A percentile compares a stretch with the other conserved stretches of the same genome.
Evolutionary conservation across 805 yeast genomes (phyloP).

Genomic region (Yamadazyma endophytica): DNA sequence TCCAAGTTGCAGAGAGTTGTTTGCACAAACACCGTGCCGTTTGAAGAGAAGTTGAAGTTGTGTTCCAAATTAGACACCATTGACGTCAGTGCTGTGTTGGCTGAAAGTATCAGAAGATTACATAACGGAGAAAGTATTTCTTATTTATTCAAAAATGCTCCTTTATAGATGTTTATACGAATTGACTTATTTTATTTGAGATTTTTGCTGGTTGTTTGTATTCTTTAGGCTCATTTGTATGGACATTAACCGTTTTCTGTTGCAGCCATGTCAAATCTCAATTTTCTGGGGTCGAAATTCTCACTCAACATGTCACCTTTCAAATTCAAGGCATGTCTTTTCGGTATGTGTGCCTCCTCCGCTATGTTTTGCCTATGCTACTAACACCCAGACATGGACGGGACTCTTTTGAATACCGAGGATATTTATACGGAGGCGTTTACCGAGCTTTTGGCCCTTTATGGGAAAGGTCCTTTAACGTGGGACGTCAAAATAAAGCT

Average conservation of each 20-base stretch:
- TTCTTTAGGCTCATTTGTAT: too few species aligned
- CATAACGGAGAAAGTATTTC: slow-evolving; percentile 97
- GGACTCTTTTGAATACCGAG: slow-evolving; percentile 87
- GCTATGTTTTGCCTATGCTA: slow-evolving; percentile 1
- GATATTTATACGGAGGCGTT: slow-evolving; percentile 82
- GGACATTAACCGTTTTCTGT: too few species aligned
- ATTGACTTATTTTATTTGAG: too few species aligned
- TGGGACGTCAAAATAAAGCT: slow-evolving; percentile 87
- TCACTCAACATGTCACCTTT: too few species aligned
- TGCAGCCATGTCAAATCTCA: too few species aligned
- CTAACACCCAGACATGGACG: slow-evolving; percentile 76
- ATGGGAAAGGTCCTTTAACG: slow-evolving; percentile 74
- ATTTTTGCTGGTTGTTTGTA: too few species aligned
- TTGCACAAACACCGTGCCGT: slow-evolving; percentile 92
- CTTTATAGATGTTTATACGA: too few species aligned
- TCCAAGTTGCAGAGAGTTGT: slow-evolving; percentile 70
- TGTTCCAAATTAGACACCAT: slow-evolving; percentile 74
- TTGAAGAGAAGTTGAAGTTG: slow-evolving; percentile 52
- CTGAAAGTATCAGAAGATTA: slow-evolving; percentile 89
- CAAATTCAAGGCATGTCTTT: slow-evolving; percentile 63
- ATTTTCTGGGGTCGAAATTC: too few species aligned
- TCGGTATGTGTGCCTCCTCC: slow-evolving; percentile 47
- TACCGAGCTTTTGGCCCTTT: slow-evolving; percentile 58
- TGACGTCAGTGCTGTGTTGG: slow-evolving; percentile 82
- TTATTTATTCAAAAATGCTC: slow-evolving; percentile 69